Percentiles rank a stretch among this genome's conserved stretches.
Conservation (phyloP, 257 asterid genomes). For the Solanum bukasovii region DNA sequence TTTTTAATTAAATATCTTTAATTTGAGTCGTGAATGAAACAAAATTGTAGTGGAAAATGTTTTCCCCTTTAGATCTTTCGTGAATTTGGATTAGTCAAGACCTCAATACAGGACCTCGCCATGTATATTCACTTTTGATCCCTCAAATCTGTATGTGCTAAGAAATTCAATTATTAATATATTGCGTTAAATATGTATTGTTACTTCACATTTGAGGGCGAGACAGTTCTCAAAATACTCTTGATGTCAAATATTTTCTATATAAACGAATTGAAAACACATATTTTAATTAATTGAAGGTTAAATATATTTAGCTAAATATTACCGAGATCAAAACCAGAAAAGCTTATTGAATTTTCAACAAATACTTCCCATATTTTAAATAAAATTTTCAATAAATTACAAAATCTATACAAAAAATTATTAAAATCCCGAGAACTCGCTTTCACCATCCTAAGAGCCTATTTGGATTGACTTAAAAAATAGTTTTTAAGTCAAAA, state of each 20-base stretch:
- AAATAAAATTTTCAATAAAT: background rate
- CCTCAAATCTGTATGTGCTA: background rate
- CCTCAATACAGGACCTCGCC: rapidly evolving
- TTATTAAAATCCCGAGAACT: background rate
- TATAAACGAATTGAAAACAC: background rate
- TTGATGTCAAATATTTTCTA: background rate
- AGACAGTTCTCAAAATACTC: background rate
- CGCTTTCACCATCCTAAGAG: background rate
- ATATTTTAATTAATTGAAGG: no score
- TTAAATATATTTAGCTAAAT: background rate
- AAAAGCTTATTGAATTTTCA: background rate
- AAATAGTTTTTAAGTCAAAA: no score
- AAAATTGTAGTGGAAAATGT: background rate
- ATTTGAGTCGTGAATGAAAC: background rate
- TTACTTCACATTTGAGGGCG: background rate
- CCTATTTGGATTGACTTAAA: no score
- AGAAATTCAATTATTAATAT: no score
- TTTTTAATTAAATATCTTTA: background rate
- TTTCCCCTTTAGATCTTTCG: background rate
- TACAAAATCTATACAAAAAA: background rate
- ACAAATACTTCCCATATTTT: background rate
- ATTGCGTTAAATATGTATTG: background rate
- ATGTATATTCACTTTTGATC: no score
- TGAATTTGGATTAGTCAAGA: background rate
- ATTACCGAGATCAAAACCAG: background rate